Evolutionary conservation across 768 basidiomycete species (phyloP).

Genomic region (Leucocoprinus sp.): DNA sequence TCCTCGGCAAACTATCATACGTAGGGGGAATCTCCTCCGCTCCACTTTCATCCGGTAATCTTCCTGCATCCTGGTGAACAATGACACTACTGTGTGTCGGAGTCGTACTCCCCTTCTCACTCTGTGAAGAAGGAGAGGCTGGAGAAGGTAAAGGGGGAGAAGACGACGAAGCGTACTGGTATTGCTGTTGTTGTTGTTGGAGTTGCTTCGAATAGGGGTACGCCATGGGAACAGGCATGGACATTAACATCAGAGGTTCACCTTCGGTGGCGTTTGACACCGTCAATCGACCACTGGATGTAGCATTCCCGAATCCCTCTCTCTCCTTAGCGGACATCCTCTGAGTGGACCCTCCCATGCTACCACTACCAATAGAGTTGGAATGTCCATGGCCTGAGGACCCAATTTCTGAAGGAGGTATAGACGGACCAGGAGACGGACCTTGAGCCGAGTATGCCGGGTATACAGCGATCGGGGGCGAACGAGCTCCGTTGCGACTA

Average conservation of each 20-base stretch:
- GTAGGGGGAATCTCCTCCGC: slow-evolving; percentile 13
- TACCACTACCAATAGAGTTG: neutral
- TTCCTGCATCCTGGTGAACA: slow-evolving; percentile 12
- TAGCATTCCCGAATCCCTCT: slow-evolving; percentile 13
- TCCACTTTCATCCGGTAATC: slow-evolving; percentile 5
- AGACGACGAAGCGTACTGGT: neutral
- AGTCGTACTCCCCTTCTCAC: neutral
- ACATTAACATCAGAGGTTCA: no score
- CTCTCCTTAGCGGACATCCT: slow-evolving; percentile 17
- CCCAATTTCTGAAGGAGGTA: slow-evolving; percentile 5
- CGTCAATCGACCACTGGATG: slow-evolving; percentile 1
- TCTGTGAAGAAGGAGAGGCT: no score
- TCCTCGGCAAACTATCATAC: no score
- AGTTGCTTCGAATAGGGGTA: no score
- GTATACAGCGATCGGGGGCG: no score
- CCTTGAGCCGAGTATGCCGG: no score
- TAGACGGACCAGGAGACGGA: neutral
- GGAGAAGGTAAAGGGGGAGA: neutral
- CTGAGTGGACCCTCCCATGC: neutral
- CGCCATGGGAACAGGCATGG: no score
- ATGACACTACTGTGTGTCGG: neutral
- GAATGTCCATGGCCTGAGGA: slow-evolving; percentile 1
- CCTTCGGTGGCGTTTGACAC: no score
- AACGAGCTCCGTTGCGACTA: no score
- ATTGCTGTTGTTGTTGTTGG: no score